Evolutionary conservation across 75 land plant species (phyloP), one percentile per base, ranked within the genome.

Genomic region (Pinus tabuliformis): DNA sequence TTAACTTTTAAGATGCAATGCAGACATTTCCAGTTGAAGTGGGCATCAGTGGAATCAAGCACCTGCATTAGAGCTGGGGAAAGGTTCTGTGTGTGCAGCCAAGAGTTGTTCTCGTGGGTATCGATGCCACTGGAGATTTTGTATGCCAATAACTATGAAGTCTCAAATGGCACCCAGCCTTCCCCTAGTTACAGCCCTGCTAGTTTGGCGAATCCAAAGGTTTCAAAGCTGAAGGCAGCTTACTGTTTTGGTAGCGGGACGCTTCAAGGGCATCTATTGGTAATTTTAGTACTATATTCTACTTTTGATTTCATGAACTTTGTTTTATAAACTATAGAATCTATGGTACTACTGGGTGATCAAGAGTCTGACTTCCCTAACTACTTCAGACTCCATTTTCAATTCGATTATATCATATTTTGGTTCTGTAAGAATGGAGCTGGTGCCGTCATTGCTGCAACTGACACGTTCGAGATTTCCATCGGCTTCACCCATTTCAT

Each of bases 171-270:
- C 22, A 74, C 65, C 7, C 18, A n/a, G 14, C 7, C 57, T 77
- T 45, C 80, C 39, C 72, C 87, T n/a, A n/a, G n/a, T n/a, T n/a
- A n/a, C n/a, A n/a, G n/a, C n/a, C n/a, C 71, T 26, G 49, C 21
- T 42, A 9, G 49, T 68, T 8, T 68, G 72, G 21, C 20, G 22
- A 68, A 17, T 68, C 26, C 17, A 7, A 24, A 56, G 6, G 26
- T 2, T 56, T 56, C 56, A 30, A 64, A 60, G 16, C 78, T 57
- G 20, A 78, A 78, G 77, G 84, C 83, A 26, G 76, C 78, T 14
- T 97, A 88, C 73, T 82, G 87, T 42, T 95, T 87, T 70, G 98
- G 93, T 37, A 89, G 98, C 70, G 99, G 98, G n/a, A 97, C 99
- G 8, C 87, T 97, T 62, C 82, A 75, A 28, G 99, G 98, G 49